Conservation (phyloP, 805 yeast genomes). For the Pichia cabralensis region DNA sequence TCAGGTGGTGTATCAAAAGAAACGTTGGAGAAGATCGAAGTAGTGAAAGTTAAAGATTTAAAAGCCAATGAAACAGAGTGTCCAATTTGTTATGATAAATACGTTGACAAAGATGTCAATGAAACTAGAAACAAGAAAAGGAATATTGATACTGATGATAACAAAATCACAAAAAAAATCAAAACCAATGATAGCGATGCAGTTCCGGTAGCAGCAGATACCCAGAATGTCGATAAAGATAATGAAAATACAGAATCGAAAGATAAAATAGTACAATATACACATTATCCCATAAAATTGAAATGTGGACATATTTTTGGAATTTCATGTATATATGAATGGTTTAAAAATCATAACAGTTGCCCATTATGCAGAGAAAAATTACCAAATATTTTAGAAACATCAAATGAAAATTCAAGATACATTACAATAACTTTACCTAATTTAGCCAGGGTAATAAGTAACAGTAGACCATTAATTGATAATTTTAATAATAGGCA, state of each 20-base stretch:
- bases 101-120: slow-evolving; percentile 20
- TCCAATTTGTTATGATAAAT: slow-evolving; percentile 56
- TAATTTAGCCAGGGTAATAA: slow-evolving; percentile 26
- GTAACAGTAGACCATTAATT: slow-evolving; percentile 23
- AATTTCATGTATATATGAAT: slow-evolving; percentile 67
- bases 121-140: not conserved
- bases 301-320: slow-evolving; percentile 90
- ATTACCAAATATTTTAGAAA: slow-evolving; percentile 28
- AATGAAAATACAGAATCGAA: slow-evolving; percentile 7
- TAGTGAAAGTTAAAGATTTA: slow-evolving; percentile 24
- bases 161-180: not conserved
- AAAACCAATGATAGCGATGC: slow-evolving; percentile 2
- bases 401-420: slow-evolving; percentile 3
- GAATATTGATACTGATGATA: no score
- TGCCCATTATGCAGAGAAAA: slow-evolving; percentile 81
- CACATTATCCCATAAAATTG: slow-evolving; percentile 60
- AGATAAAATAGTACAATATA: slow-evolving; percentile 18
- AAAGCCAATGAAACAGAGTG: slow-evolving; percentile 31
- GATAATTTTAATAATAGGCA: slow-evolving; percentile 24
- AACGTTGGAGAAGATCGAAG: slow-evolving; percentile 41
- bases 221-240: no score
- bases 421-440: slow-evolving; percentile 28
- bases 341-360: slow-evolving; percentile 66
- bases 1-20: slow-evolving; percentile 44
- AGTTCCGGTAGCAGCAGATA: slow-evolving; percentile 3